These are phyloP conservation scores for Cercophora samala DNA, from an alignment of 495 filamentous ascomycete species.

Conservation along the genomic window DNA sequence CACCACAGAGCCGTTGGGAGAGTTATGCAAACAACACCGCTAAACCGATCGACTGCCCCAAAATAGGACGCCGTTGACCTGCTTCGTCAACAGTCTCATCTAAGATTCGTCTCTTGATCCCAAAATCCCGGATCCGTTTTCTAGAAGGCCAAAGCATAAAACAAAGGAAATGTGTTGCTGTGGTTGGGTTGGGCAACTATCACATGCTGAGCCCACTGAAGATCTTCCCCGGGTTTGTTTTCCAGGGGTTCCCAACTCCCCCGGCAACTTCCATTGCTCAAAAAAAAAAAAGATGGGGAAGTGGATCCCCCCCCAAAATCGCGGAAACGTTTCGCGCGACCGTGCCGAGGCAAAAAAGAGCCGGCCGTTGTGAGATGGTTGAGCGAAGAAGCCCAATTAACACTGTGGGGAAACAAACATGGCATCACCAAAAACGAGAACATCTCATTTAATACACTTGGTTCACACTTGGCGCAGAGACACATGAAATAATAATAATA, in stretches of 20 bases:
- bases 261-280: too few species aligned
- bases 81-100: background rate
- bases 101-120: too few species aligned
- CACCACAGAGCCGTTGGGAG: background rate
- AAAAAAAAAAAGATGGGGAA: constrained; percentile 22
- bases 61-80: background rate
- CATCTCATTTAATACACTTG: too few species aligned
- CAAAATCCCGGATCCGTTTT: background rate
- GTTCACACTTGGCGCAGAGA: too few species aligned
- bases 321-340: too few species aligned
- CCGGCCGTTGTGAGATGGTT: too few species aligned
- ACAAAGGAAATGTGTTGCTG: background rate
- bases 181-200: background rate
- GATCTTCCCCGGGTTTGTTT: constrained; percentile 11
- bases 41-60: background rate
- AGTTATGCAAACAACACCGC: background rate
- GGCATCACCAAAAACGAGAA: too few species aligned
- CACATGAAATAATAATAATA: too few species aligned
- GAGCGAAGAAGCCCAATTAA: too few species aligned
- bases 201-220: background rate
- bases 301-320: constrained; percentile 7
- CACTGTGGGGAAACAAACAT: too few species aligned
- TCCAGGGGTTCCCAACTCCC: background rate
- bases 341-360: too few species aligned
- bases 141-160: background rate